Percentiles rank a stretch among this genome's conserved stretches.
Evolutionary conservation across 192 early-diverging fungal species (phyloP).

Genomic region (Podila clonocystis): DNA sequence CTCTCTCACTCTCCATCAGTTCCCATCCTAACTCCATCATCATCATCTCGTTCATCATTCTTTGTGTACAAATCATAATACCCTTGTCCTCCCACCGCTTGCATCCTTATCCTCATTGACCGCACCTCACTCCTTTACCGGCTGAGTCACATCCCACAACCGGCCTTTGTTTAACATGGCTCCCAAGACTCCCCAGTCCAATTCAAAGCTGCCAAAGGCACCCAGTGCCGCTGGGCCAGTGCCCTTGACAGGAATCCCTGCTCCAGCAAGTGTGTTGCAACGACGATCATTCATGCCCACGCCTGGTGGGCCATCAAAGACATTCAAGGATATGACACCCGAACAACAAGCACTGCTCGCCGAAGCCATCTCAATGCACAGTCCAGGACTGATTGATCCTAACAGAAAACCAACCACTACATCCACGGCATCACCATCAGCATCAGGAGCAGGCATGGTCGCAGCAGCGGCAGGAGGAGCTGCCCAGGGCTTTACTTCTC

Average conservation of each 20-base stretch:
- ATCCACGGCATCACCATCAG: slow-evolving; percentile 1
- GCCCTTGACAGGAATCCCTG: slow-evolving; percentile 34
- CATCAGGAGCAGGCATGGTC: neutral
- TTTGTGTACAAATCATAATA: neutral
- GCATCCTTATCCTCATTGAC: neutral
- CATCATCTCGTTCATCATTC: neutral
- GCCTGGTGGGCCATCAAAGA: slow-evolving; percentile 16
- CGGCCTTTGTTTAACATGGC: slow-evolving; percentile 18
- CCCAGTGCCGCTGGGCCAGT: slow-evolving; percentile 34
- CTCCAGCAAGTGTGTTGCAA: slow-evolving; percentile 28
- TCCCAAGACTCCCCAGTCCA: slow-evolving; percentile 45
- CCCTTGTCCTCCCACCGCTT: neutral
- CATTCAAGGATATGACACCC: slow-evolving; percentile 52
- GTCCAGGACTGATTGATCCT: slow-evolving; percentile 43
- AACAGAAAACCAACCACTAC: slow-evolving; percentile 5
- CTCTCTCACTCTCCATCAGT: too few species aligned
- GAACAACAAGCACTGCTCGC: slow-evolving; percentile 54
- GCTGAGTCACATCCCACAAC: too few species aligned
- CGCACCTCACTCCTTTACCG: neutral
- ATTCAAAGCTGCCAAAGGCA: slow-evolving; percentile 54
- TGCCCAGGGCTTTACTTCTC: slow-evolving; percentile 10
- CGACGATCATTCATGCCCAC: slow-evolving; percentile 31
- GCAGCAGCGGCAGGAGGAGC: neutral
- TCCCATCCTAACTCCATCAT: neutral
- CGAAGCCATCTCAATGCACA: slow-evolving; percentile 53